Percentiles rank a stretch among this genome's conserved stretches.
These are phyloP conservation scores for Tolypocladium album DNA, from an alignment of 2,329 filamentous ascomycete species.

Conservation along the genomic window DNA sequence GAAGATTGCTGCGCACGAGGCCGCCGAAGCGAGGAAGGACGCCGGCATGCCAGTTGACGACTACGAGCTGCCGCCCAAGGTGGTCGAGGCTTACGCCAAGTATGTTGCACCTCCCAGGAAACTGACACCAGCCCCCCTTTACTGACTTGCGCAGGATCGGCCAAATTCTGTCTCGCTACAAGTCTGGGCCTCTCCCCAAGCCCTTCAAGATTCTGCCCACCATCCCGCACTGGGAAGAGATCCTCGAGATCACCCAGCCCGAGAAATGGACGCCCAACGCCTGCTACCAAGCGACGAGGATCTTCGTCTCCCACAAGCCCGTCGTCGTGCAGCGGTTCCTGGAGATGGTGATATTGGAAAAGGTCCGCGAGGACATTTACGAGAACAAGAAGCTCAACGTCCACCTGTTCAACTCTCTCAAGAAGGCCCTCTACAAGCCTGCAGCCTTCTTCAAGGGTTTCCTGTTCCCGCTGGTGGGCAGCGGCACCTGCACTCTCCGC, in stretches of 20 bases:
- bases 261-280: conserved; percentile 65
- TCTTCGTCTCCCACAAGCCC: conserved; percentile 82
- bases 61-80: conserved; percentile 78
- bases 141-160: conserved; percentile 51
- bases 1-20: conserved; percentile 89
- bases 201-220: conserved; percentile 95
- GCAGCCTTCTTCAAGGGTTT: conserved; percentile 95
- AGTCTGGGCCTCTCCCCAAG: conserved; percentile 92
- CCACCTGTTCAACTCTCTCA: conserved; percentile 85
- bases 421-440: conserved; percentile 88
- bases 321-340: conserved; percentile 74
- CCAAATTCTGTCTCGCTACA: conserved; percentile 81
- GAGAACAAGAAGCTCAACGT: conserved; percentile 94
- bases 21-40: conserved; percentile 38
- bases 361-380: conserved; percentile 86
- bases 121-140: not conserved
- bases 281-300: conserved; percentile 78
- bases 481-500: conserved; percentile 79
- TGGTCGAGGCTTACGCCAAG: conserved; percentile 90
- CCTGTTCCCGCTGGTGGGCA: conserved; percentile 77
- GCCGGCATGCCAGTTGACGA: conserved; percentile 61
- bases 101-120: conserved; percentile 23
- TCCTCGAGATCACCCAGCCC: conserved; percentile 74
- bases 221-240: conserved; percentile 81
- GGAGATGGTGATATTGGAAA: conserved; percentile 75